A percentile compares a stretch with the other conserved stretches of the same genome.
Evolutionary conservation across 257 asterid genomes (phyloP).

Genomic region (Orobanche coerulescens): DNA sequence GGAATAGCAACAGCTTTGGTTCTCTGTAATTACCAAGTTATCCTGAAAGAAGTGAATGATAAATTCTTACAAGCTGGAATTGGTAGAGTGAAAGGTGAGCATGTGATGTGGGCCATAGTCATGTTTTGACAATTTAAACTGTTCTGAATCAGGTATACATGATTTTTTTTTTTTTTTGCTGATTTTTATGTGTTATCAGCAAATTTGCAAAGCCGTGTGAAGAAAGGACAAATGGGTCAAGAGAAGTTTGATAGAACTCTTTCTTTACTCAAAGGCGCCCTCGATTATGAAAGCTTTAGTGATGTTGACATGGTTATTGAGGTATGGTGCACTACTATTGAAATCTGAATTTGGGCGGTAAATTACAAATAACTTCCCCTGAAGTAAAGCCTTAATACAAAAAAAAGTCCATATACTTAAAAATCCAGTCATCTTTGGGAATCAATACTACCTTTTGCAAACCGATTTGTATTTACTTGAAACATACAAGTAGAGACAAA

Average conservation of each 20-base stretch:
- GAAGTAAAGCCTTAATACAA: not conserved
- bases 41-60: conserved; percentile 84
- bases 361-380: not conserved
- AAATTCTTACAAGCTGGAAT: conserved; percentile 79
- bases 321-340: conserved; percentile 37
- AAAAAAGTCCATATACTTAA: too few species aligned
- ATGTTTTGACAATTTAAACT: conserved; percentile 5
- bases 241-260: conserved; percentile 68
- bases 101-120: not conserved
- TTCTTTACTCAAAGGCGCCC: conserved; percentile 65
- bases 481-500: too few species aligned
- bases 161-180: conserved; percentile 1
- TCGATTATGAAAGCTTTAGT: conserved; percentile 82
- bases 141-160: not conserved
- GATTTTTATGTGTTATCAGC: conserved; percentile 33
- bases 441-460: not conserved
- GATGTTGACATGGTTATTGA: conserved; percentile 95
- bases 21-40: conserved; percentile 59
- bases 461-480: too few species aligned
- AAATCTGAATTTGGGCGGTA: not conserved
- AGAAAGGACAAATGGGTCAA: conserved; percentile 74
- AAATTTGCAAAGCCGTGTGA: conserved; percentile 71
- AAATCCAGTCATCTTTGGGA: not conserved
- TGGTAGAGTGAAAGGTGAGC: conserved; percentile 76
- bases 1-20: conserved; percentile 89